Conservation (phyloP, 768 basidiomycete genomes). For the Pleurotus cornucopiae region DNA sequence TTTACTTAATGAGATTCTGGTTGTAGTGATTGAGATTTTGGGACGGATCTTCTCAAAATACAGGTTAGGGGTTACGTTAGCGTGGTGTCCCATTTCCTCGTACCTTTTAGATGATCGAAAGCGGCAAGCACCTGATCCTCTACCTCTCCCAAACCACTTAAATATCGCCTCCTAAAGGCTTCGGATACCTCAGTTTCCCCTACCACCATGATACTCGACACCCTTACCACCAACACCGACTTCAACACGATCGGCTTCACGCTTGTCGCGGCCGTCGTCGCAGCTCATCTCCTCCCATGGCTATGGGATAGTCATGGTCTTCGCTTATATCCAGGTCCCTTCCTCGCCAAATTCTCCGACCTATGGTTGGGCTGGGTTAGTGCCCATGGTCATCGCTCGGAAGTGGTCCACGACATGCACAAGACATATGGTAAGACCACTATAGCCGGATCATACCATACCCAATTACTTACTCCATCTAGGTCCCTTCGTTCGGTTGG, state of each 20-base stretch:
- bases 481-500: conserved; percentile 69
- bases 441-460: background rate
- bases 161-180: conserved; percentile 1
- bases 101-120: conserved; percentile 18
- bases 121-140: conserved; percentile 22
- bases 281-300: conserved; percentile 44
- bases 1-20: background rate
- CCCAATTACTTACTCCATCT: background rate
- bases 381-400: conserved; percentile 70
- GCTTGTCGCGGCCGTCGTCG: conserved; percentile 23
- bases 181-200: conserved; percentile 7
- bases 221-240: conserved; percentile 17
- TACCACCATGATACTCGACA: conserved; percentile 23
- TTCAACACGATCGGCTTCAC: conserved; percentile 20
- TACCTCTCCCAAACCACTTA: conserved; percentile 11
- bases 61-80: conserved; percentile 9
- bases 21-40: conserved; percentile 2
- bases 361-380: conserved; percentile 66
- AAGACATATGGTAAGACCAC: conserved; percentile 57
- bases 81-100: conserved; percentile 13
- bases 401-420: conserved; percentile 71
- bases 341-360: conserved; percentile 67
- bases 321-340: conserved; percentile 63
- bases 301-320: conserved; percentile 57
- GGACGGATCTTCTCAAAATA: conserved; percentile 21